Evolutionary conservation across 1,284 basidiomycete species (phyloP), one percentile per base, ranked within the genome.

Genomic region (Ganoderma sinense): DNA sequence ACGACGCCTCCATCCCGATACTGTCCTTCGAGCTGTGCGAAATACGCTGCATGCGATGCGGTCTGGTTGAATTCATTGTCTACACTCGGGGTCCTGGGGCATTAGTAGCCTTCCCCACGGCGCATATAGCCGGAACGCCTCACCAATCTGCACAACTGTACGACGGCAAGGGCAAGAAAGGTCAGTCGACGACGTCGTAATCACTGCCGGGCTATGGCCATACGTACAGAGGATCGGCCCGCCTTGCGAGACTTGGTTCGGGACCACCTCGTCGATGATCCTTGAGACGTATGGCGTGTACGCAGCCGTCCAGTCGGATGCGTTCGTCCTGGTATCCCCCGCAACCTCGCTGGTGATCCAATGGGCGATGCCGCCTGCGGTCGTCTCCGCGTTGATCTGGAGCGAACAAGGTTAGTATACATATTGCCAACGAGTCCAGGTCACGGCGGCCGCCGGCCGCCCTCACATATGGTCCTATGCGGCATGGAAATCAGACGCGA

Each of bases 371-470:
- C 94, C 94, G 26, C 94, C 94, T 1, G 91, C 93, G 0, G 91
- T 91, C 0, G 92, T 94, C 79, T 96, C 94, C 0, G 92, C 92
- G 72, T 93, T 94, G 82, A 94, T 94, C 78, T 94, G 91, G 31
- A 31, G 14, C 11, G 43, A 8, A 3, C n/a, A 2, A 14, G n/a
- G 6, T 41, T 36, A 36, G 33, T 10, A 2, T 29, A 4, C 26
- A 7, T 14, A n/a, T n/a, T n/a, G n/a, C n/a, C n/a, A n/a, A n/a
- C n/a, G n/a, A n/a, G n/a, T n/a, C n/a, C n/a, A n/a, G n/a, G n/a
- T n/a, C n/a, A n/a, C n/a, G n/a, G n/a, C n/a, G n/a, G n/a, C n/a
- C n/a, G n/a, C n/a, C n/a, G n/a, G n/a, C n/a, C n/a, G n/a, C n/a
- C n/a, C n/a, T n/a, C 33, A 79, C 78, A 39, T 78, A 78, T 61